Conservation (phyloP, 495 filamentous ascomycete genomes). For the Aspergillus homomorphus region DNA sequence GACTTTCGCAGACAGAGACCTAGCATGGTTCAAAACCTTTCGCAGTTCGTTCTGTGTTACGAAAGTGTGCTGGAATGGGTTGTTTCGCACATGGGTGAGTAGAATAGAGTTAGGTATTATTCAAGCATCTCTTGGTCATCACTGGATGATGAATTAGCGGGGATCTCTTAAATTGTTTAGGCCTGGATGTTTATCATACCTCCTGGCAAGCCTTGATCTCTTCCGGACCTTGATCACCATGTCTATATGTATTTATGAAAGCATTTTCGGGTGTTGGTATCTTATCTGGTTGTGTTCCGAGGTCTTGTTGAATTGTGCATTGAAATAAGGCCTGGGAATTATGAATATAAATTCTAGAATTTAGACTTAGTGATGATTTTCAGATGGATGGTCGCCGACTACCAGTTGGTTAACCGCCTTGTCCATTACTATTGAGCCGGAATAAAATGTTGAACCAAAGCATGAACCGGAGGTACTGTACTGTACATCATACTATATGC, state of each 20-base stretch:
- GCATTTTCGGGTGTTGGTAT: slow-evolving; percentile 21
- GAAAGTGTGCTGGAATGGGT: slow-evolving; percentile 94
- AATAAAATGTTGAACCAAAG: too few relatives aligned
- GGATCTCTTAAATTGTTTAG: not conserved
- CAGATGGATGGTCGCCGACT: too few relatives aligned
- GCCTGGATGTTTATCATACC: not conserved
- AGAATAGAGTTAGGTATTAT: not conserved
- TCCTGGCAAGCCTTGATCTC: not conserved
- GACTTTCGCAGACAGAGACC: slow-evolving; percentile 85
- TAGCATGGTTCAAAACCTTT: slow-evolving; percentile 95
- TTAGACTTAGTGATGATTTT: too few relatives aligned
- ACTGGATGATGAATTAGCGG: not conserved
- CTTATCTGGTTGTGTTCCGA: not conserved
- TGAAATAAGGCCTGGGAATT: too few relatives aligned
- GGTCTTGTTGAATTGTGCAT: not conserved
- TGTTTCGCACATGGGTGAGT: slow-evolving; percentile 39
- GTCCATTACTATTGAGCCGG: too few relatives aligned
- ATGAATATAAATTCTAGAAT: too few relatives aligned
- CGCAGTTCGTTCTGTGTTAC: slow-evolving; percentile 95
- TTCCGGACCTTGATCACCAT: not conserved
- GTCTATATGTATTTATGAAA: slow-evolving; percentile 8
- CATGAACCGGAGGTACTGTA: too few relatives aligned
- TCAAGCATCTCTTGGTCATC: not conserved
- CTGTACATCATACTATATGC: too few relatives aligned
- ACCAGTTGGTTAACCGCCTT: too few relatives aligned